phyloP scores from a whole-genome alignment of 1,284 basidiomycete species.

The Lentinula novae-zelandiae region DNA sequence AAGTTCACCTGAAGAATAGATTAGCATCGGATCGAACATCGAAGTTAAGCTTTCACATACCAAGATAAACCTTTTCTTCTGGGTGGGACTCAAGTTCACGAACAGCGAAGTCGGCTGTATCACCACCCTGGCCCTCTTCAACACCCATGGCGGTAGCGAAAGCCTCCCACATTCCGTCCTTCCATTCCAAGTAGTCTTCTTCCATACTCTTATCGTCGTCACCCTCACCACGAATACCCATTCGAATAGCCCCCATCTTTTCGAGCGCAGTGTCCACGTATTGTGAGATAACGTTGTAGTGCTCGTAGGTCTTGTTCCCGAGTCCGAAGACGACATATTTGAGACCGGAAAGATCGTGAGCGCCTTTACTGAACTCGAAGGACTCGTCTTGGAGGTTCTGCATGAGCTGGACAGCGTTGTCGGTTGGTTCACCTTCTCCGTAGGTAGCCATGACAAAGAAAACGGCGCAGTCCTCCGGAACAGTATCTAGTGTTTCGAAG shows the following conservation, averaged over 20 bases:
- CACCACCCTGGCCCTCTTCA: slow-evolving; percentile 95
- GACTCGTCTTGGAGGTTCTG: slow-evolving; percentile 86
- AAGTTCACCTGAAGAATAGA: slow-evolving; percentile 62
- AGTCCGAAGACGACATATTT: slow-evolving; percentile 96
- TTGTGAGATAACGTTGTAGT: slow-evolving; percentile 89
- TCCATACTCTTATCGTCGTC: slow-evolving; percentile 99
- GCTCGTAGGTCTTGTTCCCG: slow-evolving; percentile 94
- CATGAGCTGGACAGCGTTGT: slow-evolving; percentile 95
- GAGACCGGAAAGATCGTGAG: slow-evolving; percentile 77
- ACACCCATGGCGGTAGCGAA: slow-evolving; percentile 81
- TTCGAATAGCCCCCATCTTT: slow-evolving; percentile 81
- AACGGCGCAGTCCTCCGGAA: slow-evolving; percentile 83
- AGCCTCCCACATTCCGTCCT: slow-evolving; percentile 93
- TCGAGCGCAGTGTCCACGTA: slow-evolving; percentile 75
- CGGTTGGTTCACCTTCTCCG: slow-evolving; percentile 98
- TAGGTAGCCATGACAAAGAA: slow-evolving; percentile 98
- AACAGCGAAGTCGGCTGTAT: slow-evolving; percentile 93
- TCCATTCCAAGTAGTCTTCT: slow-evolving; percentile 99
- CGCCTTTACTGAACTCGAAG: slow-evolving; percentile 83
- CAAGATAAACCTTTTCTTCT: slow-evolving; percentile 85
- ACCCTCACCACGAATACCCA: slow-evolving; percentile 92
- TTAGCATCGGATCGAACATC: slow-evolving; percentile 5
- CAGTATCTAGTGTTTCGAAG: slow-evolving; percentile 90
- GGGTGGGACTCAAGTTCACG: slow-evolving; percentile 75
- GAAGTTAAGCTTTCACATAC: slow-evolving; percentile 37